These are phyloP conservation scores for Komagataella ulmi DNA, from an alignment of 805 yeast genomes.

Conservation along the genomic window DNA sequence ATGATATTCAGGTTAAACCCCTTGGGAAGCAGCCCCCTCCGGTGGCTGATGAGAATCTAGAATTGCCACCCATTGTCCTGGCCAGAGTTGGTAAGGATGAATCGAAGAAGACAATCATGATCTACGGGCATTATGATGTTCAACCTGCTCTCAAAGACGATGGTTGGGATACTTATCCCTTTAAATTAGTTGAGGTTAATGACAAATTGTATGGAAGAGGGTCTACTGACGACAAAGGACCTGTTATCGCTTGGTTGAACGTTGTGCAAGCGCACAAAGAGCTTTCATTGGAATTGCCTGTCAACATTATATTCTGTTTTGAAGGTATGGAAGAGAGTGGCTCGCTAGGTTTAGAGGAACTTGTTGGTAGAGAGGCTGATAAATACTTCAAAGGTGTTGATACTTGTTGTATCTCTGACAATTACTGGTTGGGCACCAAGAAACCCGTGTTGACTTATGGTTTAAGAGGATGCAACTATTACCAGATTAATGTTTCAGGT, in stretches of 20 bases:
- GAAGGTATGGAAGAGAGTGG: constrained; percentile 99
- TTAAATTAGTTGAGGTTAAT: constrained; percentile 55
- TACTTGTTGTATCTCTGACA: constrained; percentile 92
- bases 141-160: constrained; percentile 90
- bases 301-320: constrained; percentile 81
- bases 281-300: constrained; percentile 81
- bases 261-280: constrained; percentile 82
- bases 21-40: constrained; percentile 92
- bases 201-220: constrained; percentile 84
- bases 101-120: constrained; percentile 71
- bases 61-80: constrained; percentile 90
- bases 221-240: constrained; percentile 96
- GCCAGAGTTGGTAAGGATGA: constrained; percentile 80
- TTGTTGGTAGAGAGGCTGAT: constrained; percentile 69
- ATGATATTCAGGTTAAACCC: constrained; percentile 69
- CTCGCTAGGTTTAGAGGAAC: constrained; percentile 76
- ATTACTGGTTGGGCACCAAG: constrained; percentile 96
- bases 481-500: constrained; percentile 69
- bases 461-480: constrained; percentile 91
- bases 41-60: constrained; percentile 47
- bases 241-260: constrained; percentile 94
- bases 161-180: constrained; percentile 95
- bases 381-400: constrained; percentile 79
- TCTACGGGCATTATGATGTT: constrained; percentile 97
- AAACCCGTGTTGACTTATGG: constrained; percentile 98